These are phyloP conservation scores for Phylloporus sp. DNA, from an alignment of 768 basidiomycete species.

Conservation along the genomic window DNA sequence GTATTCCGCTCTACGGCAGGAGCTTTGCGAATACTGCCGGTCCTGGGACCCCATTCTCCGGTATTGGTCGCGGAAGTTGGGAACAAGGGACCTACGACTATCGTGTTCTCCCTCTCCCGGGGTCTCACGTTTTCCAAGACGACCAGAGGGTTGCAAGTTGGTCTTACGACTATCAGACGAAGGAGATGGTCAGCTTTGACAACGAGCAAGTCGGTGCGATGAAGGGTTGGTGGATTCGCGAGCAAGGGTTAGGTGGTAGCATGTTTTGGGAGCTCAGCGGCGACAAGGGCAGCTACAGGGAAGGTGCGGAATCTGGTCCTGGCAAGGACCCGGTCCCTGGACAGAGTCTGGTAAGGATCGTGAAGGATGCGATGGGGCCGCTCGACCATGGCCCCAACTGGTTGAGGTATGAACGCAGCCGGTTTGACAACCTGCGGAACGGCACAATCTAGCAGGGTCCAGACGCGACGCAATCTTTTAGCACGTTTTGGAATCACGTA, in stretches of 20 bases:
- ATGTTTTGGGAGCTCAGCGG: slow-evolving; percentile 96
- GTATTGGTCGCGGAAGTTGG: slow-evolving; percentile 86
- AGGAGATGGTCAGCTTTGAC: slow-evolving; percentile 84
- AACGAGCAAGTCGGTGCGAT: slow-evolving; percentile 57
- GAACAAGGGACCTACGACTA: slow-evolving; percentile 92
- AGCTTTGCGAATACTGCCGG: slow-evolving; percentile 84
- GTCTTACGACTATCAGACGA: slow-evolving; percentile 67
- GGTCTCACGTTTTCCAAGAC: slow-evolving; percentile 62
- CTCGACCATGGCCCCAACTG: slow-evolving; percentile 75
- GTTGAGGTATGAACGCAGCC: slow-evolving; percentile 69
- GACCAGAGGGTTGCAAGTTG: slow-evolving; percentile 70
- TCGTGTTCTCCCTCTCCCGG: slow-evolving; percentile 77
- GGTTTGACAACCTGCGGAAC: slow-evolving; percentile 73
- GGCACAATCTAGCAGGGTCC: slow-evolving; percentile 48
- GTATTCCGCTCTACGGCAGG: slow-evolving; percentile 91
- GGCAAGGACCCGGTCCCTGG: slow-evolving; percentile 75
- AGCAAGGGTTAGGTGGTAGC: slow-evolving; percentile 75
- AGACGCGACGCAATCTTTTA: neutral
- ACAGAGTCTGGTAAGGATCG: slow-evolving; percentile 63
- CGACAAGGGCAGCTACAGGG: slow-evolving; percentile 65
- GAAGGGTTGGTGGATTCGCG: slow-evolving; percentile 80
- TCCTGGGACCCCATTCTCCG: slow-evolving; percentile 72
- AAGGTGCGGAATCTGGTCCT: slow-evolving; percentile 67
- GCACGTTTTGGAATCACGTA: neutral
- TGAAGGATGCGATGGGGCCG: slow-evolving; percentile 74